phyloP scores from a whole-genome alignment of 331 rosid species.

The Erythrophleum ivorense region DNA sequence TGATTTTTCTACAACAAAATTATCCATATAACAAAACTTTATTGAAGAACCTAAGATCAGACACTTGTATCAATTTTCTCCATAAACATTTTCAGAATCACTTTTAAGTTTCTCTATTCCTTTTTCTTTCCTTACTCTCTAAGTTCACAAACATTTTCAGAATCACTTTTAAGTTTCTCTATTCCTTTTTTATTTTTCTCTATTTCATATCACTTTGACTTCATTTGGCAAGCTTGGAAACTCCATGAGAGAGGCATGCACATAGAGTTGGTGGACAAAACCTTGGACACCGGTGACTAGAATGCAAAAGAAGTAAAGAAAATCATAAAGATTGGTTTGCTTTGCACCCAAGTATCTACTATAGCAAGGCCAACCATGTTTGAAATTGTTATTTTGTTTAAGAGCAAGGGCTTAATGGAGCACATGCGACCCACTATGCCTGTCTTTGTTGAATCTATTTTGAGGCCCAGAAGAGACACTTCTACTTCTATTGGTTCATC shows the following conservation, averaged over 20 bases:
- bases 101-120: neutral
- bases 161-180: neutral
- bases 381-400: constrained; percentile 52
- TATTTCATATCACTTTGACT: neutral
- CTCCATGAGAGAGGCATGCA: constrained; percentile 55
- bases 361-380: constrained; percentile 69
- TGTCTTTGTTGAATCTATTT: constrained; percentile 52
- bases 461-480: constrained; percentile 30
- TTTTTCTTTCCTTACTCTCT: neutral
- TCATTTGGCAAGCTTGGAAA: constrained; percentile 59
- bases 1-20: neutral
- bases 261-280: constrained; percentile 51
- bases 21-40: neutral
- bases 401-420: constrained; percentile 43
- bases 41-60: neutral
- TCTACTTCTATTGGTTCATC: constrained; percentile 41
- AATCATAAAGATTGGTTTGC: constrained; percentile 52
- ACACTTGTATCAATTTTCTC: neutral
- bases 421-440: constrained; percentile 55
- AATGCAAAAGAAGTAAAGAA: constrained; percentile 56
- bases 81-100: neutral
- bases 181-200: neutral
- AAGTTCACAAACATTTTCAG: neutral
- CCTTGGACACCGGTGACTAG: constrained; percentile 49
- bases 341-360: constrained; percentile 65